Evolutionary conservation across 129 eudicot genomes (phyloP), one percentile per base, ranked within the genome.

Genomic region (Pseudognaphalium luteoalbum): DNA sequence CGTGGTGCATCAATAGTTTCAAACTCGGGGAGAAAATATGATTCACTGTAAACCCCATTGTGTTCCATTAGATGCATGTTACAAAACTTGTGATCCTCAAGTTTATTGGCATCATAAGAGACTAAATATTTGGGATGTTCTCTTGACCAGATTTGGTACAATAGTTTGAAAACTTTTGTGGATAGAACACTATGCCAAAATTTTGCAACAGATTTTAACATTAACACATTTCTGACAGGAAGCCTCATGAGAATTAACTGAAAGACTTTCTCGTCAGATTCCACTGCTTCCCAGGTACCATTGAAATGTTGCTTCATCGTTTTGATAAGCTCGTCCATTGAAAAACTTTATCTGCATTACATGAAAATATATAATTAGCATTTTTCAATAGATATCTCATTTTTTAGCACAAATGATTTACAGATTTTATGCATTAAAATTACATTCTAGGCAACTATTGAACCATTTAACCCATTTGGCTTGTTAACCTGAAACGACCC

Each of bases 181-280:
- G 77, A 63, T 33, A 72, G 63, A 20, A 72, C 30, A 35, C 29
- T 22, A 1, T 20, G 42, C 83, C 83, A 79, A 10, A 4, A 32
- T 21, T 56, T 72, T n/a, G 78, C 72, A 33, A 72, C 65, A 12
- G 73, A 72, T 22, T 79, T 79, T 28, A 30, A 79, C 6, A 14
- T 37, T 12, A 79, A 7, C 22, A 72, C 15, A 28, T 19, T 47
- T 32, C 30, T 64, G n/a, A 79, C 78, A 21, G 83, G 73, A 72
- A 72, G 83, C 37, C 57, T 76, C 3, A 19, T 5, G 15, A 76
- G 20, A 34, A 76, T 76, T 19, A 10, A 2, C 71, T 66, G 66
- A 37, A 76, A 35, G 66, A 34, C 54, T 8, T 3, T 52, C 47
- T 9, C 32, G 57, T 47, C 11, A 20, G 51, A 32, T 71, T 66